Evolutionary conservation across 2,329 filamentous ascomycete genomes (phyloP).

Genomic region (Calonectria multiphialidica): DNA sequence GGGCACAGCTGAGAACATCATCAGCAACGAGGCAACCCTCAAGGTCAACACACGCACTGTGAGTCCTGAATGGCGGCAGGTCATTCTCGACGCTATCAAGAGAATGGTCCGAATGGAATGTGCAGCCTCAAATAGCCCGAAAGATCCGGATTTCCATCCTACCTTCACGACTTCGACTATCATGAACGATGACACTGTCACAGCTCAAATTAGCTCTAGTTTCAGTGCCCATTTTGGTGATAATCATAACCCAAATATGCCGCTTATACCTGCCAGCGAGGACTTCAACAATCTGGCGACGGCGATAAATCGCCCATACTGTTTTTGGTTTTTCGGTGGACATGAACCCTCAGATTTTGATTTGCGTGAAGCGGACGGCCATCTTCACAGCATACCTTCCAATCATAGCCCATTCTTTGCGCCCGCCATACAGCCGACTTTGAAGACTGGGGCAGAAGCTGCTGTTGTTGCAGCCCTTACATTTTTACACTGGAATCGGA

Average conservation of each 20-base stretch:
- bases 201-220: slow-evolving; percentile 52
- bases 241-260: slow-evolving; percentile 50
- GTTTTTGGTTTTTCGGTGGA: slow-evolving; percentile 39
- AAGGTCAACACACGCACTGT: slow-evolving; percentile 56
- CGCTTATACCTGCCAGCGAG: slow-evolving; percentile 62
- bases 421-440: slow-evolving; percentile 38
- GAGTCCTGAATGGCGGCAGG: slow-evolving; percentile 45
- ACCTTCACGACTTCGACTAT: slow-evolving; percentile 62
- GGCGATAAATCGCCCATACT: slow-evolving; percentile 27
- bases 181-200: slow-evolving; percentile 60
- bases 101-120: slow-evolving; percentile 66
- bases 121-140: slow-evolving; percentile 48
- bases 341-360: slow-evolving; percentile 33
- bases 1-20: slow-evolving; percentile 58
- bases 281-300: slow-evolving; percentile 60
- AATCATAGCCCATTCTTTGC: slow-evolving; percentile 43
- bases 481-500: slow-evolving; percentile 5
- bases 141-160: slow-evolving; percentile 56
- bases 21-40: slow-evolving; percentile 55
- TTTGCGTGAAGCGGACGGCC: slow-evolving; percentile 21
- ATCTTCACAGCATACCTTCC: slow-evolving; percentile 33
- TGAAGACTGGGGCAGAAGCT: slow-evolving; percentile 38
- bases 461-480: slow-evolving; percentile 32
- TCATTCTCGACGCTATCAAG: slow-evolving; percentile 47
- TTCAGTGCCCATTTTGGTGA: slow-evolving; percentile 60